A percentile compares a stretch with the other conserved stretches of the same genome.
Conservation (phyloP, 371 early-diverging fungal species). For the Mortierella sp. region DNA sequence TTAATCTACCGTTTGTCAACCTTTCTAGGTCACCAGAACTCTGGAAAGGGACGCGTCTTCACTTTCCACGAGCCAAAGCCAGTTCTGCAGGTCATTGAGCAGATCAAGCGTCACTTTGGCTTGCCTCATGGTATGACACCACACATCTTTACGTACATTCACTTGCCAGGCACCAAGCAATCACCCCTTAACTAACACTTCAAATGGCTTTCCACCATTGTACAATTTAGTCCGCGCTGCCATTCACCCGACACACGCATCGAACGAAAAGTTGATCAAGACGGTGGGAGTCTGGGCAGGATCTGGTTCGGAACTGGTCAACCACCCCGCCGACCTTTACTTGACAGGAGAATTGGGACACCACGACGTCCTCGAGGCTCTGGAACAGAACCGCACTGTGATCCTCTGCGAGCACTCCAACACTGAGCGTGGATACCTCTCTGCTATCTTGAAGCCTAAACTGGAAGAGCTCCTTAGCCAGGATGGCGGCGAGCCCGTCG, state of each 20-base stretch:
- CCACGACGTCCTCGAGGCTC: slow-evolving; percentile 90
- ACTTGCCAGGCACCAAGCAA: not conserved
- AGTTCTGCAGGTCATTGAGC: slow-evolving; percentile 69
- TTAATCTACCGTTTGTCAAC: no score
- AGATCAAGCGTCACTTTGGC: slow-evolving; percentile 74
- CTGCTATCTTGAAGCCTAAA: slow-evolving; percentile 73
- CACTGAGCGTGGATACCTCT: slow-evolving; percentile 95
- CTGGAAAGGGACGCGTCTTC: slow-evolving; percentile 83
- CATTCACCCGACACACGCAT: slow-evolving; percentile 65
- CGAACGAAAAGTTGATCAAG: slow-evolving; percentile 63
- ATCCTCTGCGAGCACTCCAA: slow-evolving; percentile 96
- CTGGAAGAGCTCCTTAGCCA: slow-evolving; percentile 70
- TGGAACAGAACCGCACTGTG: slow-evolving; percentile 83
- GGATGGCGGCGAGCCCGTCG: slow-evolving; percentile 63
- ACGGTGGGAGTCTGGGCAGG: slow-evolving; percentile 97
- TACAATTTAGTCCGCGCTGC: slow-evolving; percentile 79
- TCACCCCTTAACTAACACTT: not conserved
- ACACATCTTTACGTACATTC: slow-evolving; percentile 6
- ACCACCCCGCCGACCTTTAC: slow-evolving; percentile 75
- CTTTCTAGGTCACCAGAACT: slow-evolving; percentile 71
- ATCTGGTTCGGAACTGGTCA: slow-evolving; percentile 70
- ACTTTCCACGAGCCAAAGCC: slow-evolving; percentile 71
- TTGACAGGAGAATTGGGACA: slow-evolving; percentile 98
- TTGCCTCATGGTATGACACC: slow-evolving; percentile 66
- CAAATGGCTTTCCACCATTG: not conserved